A percentile compares a stretch with the other conserved stretches of the same genome.
phyloP scores from a whole-genome alignment of 2,329 filamentous ascomycete genomes.

The Fusarium sp. region DNA sequence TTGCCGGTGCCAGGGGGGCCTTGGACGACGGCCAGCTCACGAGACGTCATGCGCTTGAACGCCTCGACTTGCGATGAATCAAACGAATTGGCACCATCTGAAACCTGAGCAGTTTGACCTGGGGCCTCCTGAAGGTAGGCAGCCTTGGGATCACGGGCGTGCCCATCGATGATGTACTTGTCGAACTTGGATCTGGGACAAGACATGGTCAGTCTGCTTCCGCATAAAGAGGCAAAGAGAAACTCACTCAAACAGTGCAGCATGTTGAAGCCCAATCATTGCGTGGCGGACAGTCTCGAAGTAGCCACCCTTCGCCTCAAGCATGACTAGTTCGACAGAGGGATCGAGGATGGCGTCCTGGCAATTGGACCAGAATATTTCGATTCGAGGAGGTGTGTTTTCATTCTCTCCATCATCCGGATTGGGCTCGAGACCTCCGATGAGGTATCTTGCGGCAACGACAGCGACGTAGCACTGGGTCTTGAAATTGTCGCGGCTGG shows the following conservation, averaged over 20 bases:
- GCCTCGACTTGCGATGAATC: constrained; percentile 80
- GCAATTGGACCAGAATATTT: constrained; percentile 76
- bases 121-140: constrained; percentile 43
- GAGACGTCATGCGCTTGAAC: constrained; percentile 76
- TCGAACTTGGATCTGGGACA: constrained; percentile 67
- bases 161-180: constrained; percentile 68
- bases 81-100: constrained; percentile 54
- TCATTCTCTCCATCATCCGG: constrained; percentile 31
- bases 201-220: background rate
- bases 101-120: background rate
- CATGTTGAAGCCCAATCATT: constrained; percentile 77
- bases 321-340: constrained; percentile 77
- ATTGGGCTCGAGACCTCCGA: constrained; percentile 69
- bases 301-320: constrained; percentile 79
- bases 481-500: constrained; percentile 70
- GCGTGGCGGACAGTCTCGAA: constrained; percentile 82
- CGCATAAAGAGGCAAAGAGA: constrained; percentile 14
- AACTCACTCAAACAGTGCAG: constrained; percentile 63
- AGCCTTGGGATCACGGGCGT: constrained; percentile 49
- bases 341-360: constrained; percentile 76
- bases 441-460: constrained; percentile 76
- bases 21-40: constrained; percentile 80
- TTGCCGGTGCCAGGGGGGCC: constrained; percentile 83
- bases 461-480: constrained; percentile 76
- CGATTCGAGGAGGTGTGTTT: constrained; percentile 72